phyloP scores from a whole-genome alignment of 2,329 filamentous ascomycete genomes.

The Ceratocystis eucalypticola region DNA sequence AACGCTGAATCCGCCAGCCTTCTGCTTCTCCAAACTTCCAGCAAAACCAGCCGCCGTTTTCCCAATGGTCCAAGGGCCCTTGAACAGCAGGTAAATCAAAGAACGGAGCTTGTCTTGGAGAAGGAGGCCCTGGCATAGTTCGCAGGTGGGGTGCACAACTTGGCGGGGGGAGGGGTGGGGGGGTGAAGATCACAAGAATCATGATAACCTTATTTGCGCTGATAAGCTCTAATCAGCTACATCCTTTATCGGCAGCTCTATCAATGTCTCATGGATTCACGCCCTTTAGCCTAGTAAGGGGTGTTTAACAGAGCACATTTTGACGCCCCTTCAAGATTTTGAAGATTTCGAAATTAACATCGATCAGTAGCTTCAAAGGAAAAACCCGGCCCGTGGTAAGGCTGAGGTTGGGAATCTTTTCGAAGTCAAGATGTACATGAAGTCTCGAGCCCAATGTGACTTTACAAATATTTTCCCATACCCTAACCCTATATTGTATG shows the following conservation, averaged over 20 bases:
- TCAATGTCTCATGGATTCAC: not conserved
- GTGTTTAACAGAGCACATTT: not conserved
- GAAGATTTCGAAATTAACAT: too few species aligned
- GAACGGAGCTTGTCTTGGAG: not conserved
- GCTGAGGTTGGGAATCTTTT: too few species aligned
- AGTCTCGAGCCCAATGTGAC: too few species aligned
- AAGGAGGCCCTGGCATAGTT: not conserved
- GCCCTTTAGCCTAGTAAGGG: not conserved
- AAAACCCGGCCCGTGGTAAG: too few species aligned
- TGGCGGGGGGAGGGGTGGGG: not conserved
- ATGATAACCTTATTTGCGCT: conserved; percentile 2
- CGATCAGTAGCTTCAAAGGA: too few species aligned
- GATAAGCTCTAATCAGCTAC: conserved; percentile 4
- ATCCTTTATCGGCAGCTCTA: conserved; percentile 1
- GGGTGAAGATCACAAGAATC: not conserved
- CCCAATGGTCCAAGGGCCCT: not conserved
- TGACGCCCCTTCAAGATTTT: too few species aligned
- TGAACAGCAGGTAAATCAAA: not conserved
- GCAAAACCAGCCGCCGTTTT: not conserved
- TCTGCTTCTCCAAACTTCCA: not conserved
- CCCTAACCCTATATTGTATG: not conserved
- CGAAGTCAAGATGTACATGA: too few species aligned
- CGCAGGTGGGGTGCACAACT: too few species aligned
- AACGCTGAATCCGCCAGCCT: not conserved
- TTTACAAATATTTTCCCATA: not conserved